Percentiles rank a stretch among this genome's conserved stretches.
Conservation (phyloP, 768 basidiomycete species). For the Tephrocybe sp. region DNA sequence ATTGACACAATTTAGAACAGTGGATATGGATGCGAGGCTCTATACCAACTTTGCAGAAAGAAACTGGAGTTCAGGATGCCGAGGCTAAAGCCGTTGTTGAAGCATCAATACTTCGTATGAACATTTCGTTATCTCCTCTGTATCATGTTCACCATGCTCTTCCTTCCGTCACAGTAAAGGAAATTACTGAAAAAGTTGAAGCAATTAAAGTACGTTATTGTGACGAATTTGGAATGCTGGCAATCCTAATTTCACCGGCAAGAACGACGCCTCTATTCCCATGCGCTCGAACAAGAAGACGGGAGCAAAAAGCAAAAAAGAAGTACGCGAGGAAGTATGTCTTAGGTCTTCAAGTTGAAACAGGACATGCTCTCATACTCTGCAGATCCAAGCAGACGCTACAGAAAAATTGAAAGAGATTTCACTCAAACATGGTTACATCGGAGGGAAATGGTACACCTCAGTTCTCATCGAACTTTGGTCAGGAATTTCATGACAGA, state of each 20-base stretch:
- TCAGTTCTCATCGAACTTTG: no score
- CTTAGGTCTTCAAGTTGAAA: no score
- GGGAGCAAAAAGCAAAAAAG: slow-evolving; percentile 73
- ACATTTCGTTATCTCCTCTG: neutral
- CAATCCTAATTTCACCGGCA: neutral
- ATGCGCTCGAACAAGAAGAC: slow-evolving; percentile 69
- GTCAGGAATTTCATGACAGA: no score
- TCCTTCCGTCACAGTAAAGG: slow-evolving; percentile 52
- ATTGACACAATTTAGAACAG: slow-evolving; percentile 28
- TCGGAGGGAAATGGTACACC: slow-evolving; percentile 67
- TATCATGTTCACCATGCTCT: neutral
- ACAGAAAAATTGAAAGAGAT: slow-evolving; percentile 59
- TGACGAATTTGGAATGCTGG: neutral
- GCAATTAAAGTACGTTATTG: slow-evolving; percentile 51
- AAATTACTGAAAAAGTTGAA: slow-evolving; percentile 57
- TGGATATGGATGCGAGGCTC: slow-evolving; percentile 64
- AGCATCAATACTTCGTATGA: slow-evolving; percentile 44
- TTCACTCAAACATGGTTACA: slow-evolving; percentile 51
- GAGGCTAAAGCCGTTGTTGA: slow-evolving; percentile 43
- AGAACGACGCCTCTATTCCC: slow-evolving; percentile 71
- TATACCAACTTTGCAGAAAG: slow-evolving; percentile 21
- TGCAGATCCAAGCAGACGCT: slow-evolving; percentile 60
- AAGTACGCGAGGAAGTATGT: slow-evolving; percentile 65
- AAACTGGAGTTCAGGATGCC: slow-evolving; percentile 18
- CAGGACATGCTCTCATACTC: neutral